phyloP scores from a whole-genome alignment of 1,139 yeast genomes.

The Saccharomyces hybrid region DNA sequence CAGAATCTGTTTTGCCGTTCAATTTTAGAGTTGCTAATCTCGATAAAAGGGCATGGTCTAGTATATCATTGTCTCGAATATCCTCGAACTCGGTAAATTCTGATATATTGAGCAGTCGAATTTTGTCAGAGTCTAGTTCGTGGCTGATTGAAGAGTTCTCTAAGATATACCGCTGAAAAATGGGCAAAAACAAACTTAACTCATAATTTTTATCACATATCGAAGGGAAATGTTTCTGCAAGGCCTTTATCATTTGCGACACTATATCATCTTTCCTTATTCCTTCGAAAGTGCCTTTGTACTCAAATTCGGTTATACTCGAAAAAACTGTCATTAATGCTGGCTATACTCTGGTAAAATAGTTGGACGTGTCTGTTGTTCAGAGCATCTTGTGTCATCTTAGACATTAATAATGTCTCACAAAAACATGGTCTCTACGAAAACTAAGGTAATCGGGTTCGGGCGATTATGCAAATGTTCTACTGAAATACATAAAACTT shows the following conservation, averaged over 20 bases:
- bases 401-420: not conserved
- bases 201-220: constrained; percentile 57
- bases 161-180: constrained; percentile 84
- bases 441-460: too few relatives aligned
- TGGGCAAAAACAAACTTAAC: constrained; percentile 90
- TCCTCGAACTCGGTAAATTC: constrained; percentile 77
- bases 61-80: constrained; percentile 34
- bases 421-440: not conserved
- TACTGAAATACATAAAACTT: too few relatives aligned
- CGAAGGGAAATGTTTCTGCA: constrained; percentile 81
- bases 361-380: not conserved
- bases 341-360: not conserved
- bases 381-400: not conserved
- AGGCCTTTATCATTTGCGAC: constrained; percentile 93
- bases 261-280: constrained; percentile 87
- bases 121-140: constrained; percentile 89
- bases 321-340: not conserved
- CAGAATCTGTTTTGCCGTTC: constrained; percentile 97
- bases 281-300: constrained; percentile 76
- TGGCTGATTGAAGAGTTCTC: constrained; percentile 66
- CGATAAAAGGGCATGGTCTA: constrained; percentile 45
- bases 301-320: constrained; percentile 21
- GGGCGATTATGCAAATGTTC: too few relatives aligned
- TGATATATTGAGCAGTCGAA: constrained; percentile 77
- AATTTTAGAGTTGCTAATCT: constrained; percentile 92